Evolutionary conservation across 176 grass and related monocot species (phyloP), one percentile per base, ranked within the genome.

Genomic region (Bromus sterilis): DNA sequence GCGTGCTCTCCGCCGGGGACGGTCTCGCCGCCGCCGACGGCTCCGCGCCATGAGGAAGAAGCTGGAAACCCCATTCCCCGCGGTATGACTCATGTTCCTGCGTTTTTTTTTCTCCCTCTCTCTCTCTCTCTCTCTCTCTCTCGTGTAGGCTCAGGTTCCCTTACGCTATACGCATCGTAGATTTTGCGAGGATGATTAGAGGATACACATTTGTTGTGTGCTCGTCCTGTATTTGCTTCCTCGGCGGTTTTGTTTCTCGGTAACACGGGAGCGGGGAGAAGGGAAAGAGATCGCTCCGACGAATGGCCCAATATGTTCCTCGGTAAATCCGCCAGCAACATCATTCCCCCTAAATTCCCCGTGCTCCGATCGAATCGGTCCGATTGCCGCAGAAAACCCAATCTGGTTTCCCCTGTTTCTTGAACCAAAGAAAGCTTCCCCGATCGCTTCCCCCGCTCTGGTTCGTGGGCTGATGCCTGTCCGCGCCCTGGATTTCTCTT

Each of bases 31-130:
- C 31, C 60, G 61, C 48, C 53, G 79, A 62, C 5, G 6, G 30
- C 48, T 76, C 66, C 59, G 83, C 73, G 89, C 86, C 79, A 99
- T 99, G 96, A 99, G 91, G 87, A 99, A 95, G 93, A 99, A 99
- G 82, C 87, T 99, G n/a, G 96, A 94, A 39, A 95, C 96, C 43
- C 96, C 93, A 79, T 99, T 99, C 76, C 93, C 96, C 68, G 93
- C 96, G 73, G 96, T 99, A 78, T 30, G 58, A 82, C 28, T 1
- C 37, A 23, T 31, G 21, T 0, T 23, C 13, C 4, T 11, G 77
- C 51, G n/a, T 11, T 3, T 44, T 51, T 60, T 40, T 59, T 80
- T 66, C 14, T 44, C 31, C 62, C 0, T n/a, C 44, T 62, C 59
- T n/a, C n/a, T n/a, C 59, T 13, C 4, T 6, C n/a, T n/a, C n/a